Evolutionary conservation across 805 yeast genomes (phyloP), one percentile per base, ranked within the genome.

Genomic region (Lachancea lanzarotensis): DNA sequence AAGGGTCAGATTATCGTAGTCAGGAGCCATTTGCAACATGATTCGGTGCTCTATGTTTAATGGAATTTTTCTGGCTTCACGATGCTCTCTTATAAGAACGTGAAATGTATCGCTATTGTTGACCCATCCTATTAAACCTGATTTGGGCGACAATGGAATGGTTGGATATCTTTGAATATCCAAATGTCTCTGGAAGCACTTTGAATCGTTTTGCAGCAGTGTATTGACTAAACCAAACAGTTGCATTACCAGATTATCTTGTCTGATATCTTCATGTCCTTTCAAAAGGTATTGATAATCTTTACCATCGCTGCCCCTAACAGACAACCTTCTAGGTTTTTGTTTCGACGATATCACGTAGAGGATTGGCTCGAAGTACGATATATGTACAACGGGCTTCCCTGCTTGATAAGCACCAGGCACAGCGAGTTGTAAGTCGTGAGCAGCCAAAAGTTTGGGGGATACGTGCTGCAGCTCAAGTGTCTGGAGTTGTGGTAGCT

Each of bases 201-300:
- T 98, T 0, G 97, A 82, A 63, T 93, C 97, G 55, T 86, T 86
- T 4, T 82, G 77, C 51, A 93, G 73, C 40, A 95, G 71, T 0
- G 97, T 89, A 60, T 95, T 93, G 2, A 93, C 98, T 58, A 93
- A 72, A 0, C 98, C 98, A 65, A 93, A 91, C 54, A 93, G 71
- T 66, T 93, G 99, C 98, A 93, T 93, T 22, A 91, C 99, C 63
- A 95, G 74, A 57, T 88, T 87, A 68, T 93, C 99, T 63, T 93
- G 99, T 59, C 99, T 78, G 43, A 93, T 87, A 72, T 93, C 99
- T 68, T 93, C 99, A 60, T 93, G 98, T 1, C 98, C 98, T 66
- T 93, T 93, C 57, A 93, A 71, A 1, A 74, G 68, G 65, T 79
- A 95, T 55, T 78, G 84, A 60, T 95, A 89, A 33, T 83, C 86